Evolutionary conservation across 1,139 yeast genomes (phyloP), one percentile per base, ranked within the genome.

Genomic region (Tardiomyces depauwii): DNA sequence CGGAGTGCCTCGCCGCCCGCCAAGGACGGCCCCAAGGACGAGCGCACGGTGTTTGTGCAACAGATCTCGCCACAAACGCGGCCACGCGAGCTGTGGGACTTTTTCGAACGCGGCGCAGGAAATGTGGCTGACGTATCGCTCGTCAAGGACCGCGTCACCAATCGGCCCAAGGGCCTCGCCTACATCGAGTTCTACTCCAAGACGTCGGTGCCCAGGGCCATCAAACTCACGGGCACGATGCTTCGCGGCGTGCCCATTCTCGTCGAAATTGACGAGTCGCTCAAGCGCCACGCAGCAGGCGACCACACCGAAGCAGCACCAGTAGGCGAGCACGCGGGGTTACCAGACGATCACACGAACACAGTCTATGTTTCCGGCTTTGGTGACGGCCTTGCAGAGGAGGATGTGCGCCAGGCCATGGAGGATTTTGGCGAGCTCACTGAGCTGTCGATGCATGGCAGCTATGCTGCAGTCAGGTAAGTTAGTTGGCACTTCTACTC

Each of bases 151-250:
- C 53, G 62, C n/a, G 47, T 55, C 16, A 56, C 64, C 21, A 63
- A 64, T 27, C 55, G 68, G 7, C 63, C 69, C 2, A 65, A 64
- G 45, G 70, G 69, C 12, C 64, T 65, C 28, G 70, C 66, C 10
- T 65, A 63, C 51, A 68, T 65, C n/a, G 70, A 65, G 47, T 66
- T 65, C 46, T 51, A 53, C 14, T 52, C 61, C 28, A 50, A 51
- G n/a, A 65, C 58, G 27, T 48, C 64, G 2, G 67, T 66, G 1
- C 50, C 55, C 12, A 55, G 55, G 42, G 70, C 70, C 1, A 51
- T 66, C 25, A 55, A 51, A 25, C 47, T 66, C 54, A 63, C 68
- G 7, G 70, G 70, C 18, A 60, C 63, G 47, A 55, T 53, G 41
- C 53, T 65, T 19, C 50, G 64, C 30, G 70, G 68, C 9, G 61